Evolutionary conservation across 2,329 filamentous ascomycete species (phyloP), one percentile per base, ranked within the genome.

Genomic region (Microdochium bolleyi): DNA sequence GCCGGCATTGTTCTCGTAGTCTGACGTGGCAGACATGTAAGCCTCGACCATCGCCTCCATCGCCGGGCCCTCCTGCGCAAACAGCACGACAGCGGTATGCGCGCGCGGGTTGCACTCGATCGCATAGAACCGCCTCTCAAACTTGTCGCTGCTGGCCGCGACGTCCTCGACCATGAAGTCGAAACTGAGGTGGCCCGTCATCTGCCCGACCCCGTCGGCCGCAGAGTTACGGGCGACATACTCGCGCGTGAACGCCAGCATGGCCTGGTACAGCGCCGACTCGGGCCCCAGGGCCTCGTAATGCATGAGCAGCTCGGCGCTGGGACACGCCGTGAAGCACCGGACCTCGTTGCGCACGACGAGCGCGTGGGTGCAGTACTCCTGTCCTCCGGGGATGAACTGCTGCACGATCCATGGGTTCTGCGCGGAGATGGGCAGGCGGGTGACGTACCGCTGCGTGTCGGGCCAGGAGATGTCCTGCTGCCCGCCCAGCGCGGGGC

Each of bases 121-220:
- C 0, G 84, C 83, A 57, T 82, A 85, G 1, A 88, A 63, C 25
- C 57, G 73, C 59, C n/a, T 68, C 65, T 48, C 67, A 38, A 60
- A 65, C 44, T 56, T 61, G 25, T 53, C 56, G 38, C 69, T 63
- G 14, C 34, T 49, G 3, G 51, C 32, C 14, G 13, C 38, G 13
- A 51, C 54, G 49, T 76, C 70, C 49, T 81, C 75, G 2, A 87
- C 78, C 57, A 90, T 70, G 56, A 92, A 85, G 63, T 89, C 84
- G 52, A 92, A 85, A 19, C 80, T 85, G 30, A 91, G 64, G 62
- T 92, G 88, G 0, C 88, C 88, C 0, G 85, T 89, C 61, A 88
- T 71, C 41, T 46, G 13, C 41, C 41, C 41, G n/a, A 22, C 41
- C 0, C 49, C 50, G 0, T 62, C 57, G 70, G 2, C 63, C 60